Evolutionary conservation across 257 asterid species (phyloP).

Genomic region (Capsicum baccatum): DNA sequence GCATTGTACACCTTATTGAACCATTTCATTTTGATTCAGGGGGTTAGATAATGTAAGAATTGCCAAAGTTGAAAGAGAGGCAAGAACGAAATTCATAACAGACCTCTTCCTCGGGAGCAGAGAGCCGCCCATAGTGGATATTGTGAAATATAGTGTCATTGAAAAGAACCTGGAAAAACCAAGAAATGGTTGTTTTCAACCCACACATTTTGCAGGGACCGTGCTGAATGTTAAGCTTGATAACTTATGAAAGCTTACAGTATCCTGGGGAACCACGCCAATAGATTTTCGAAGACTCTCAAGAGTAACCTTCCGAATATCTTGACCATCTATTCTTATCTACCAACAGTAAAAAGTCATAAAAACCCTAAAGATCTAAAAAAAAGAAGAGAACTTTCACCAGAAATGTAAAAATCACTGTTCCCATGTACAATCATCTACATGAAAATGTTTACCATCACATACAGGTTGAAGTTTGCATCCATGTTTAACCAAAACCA

Average conservation of each 20-base stretch:
- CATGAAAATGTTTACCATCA: not conserved
- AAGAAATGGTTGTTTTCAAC: conserved; percentile 25
- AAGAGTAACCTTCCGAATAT: conserved; percentile 76
- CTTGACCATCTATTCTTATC: conserved; percentile 94
- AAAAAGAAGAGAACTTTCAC: not conserved
- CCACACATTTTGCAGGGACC: not conserved
- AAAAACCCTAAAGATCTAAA: conserved; percentile 17
- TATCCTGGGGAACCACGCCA: conserved; percentile 98
- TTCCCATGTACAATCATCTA: not conserved
- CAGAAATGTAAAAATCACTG: not conserved
- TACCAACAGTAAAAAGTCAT: conserved; percentile 41
- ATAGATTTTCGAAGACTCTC: conserved; percentile 93
- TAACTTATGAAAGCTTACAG: conserved; percentile 63
- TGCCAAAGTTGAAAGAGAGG: conserved; percentile 2
- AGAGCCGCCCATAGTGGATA: conserved; percentile 89
- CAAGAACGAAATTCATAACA: conserved; percentile 1
- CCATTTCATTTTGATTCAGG: conserved; percentile 35
- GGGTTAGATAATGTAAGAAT: conserved; percentile 18
- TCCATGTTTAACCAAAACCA: not conserved
- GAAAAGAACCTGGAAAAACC: conserved; percentile 76
- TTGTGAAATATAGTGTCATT: conserved; percentile 96
- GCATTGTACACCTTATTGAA: conserved; percentile 78
- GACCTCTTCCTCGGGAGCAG: conserved; percentile 94
- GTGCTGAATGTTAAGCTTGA: conserved; percentile 20
- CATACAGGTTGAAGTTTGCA: not conserved